A percentile compares a stretch with the other conserved stretches of the same genome.
phyloP scores from a whole-genome alignment of 768 basidiomycete species.

The Leccinum longicurvipes region DNA sequence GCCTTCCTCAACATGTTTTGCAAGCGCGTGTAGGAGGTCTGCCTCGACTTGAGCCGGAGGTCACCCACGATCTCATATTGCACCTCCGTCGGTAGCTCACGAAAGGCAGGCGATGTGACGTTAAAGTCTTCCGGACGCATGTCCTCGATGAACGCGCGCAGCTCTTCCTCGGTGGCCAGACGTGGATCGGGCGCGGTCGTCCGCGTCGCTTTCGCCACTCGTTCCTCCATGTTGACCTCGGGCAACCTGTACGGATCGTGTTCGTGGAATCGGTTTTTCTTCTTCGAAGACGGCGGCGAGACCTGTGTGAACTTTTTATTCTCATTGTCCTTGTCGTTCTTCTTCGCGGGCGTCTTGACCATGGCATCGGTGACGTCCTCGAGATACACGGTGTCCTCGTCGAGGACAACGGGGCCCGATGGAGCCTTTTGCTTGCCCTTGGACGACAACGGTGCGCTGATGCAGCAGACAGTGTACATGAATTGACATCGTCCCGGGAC shows the following conservation, averaged over 20 bases:
- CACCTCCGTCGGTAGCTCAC: constrained; percentile 90
- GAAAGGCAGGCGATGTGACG: constrained; percentile 83
- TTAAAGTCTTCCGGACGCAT: constrained; percentile 97
- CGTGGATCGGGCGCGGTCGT: constrained; percentile 77
- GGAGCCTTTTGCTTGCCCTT: constrained; percentile 47
- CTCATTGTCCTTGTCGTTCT: constrained; percentile 15
- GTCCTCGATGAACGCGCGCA: constrained; percentile 89
- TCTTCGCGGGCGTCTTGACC: constrained; percentile 48
- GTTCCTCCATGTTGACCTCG: constrained; percentile 67
- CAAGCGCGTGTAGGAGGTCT: constrained; percentile 87
- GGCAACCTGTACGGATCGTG: constrained; percentile 95
- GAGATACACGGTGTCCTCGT: constrained; percentile 79
- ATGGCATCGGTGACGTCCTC: constrained; percentile 71
- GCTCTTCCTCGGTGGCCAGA: constrained; percentile 93
- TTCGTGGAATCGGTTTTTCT: constrained; percentile 64
- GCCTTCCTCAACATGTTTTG: constrained; percentile 85
- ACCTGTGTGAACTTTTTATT: constrained; percentile 15
- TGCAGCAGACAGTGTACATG: background rate
- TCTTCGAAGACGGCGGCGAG: constrained; percentile 49
- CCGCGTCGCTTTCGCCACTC: constrained; percentile 58
- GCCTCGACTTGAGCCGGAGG: constrained; percentile 88
- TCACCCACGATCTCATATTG: constrained; percentile 99
- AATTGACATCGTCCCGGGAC: background rate
- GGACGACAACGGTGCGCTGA: constrained; percentile 19
- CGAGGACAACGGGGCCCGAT: constrained; percentile 49